These are phyloP conservation scores for Monilinia vaccinii-corymbosi DNA, from an alignment of 2,329 filamentous ascomycete species.

Conservation along the genomic window DNA sequence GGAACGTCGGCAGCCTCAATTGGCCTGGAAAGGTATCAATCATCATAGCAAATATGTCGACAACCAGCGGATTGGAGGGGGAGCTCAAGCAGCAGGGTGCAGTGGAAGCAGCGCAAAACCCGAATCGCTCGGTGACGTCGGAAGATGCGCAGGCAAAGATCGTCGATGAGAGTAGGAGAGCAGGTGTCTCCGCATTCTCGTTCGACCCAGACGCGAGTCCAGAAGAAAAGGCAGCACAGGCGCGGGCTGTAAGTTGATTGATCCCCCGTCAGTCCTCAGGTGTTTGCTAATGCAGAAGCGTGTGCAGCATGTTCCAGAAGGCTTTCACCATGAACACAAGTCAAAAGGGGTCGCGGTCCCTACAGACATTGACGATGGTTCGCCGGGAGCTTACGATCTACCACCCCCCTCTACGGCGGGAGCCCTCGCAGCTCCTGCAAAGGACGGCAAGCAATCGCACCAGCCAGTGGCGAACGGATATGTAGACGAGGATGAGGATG, in stretches of 20 bases:
- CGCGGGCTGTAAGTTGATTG: constrained; percentile 54
- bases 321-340: constrained; percentile 51
- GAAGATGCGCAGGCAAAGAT: constrained; percentile 66
- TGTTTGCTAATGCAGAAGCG: constrained; percentile 6
- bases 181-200: constrained; percentile 69
- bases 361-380: constrained; percentile 71
- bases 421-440: constrained; percentile 44
- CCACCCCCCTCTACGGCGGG: constrained; percentile 65
- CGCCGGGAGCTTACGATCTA: constrained; percentile 62
- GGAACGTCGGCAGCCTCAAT: constrained; percentile 13
- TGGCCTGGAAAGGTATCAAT: constrained; percentile 10
- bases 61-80: constrained; percentile 24
- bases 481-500: constrained; percentile 42
- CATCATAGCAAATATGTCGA: constrained; percentile 21
- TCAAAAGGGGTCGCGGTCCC: constrained; percentile 60
- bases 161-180: constrained; percentile 67
- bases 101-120: constrained; percentile 66
- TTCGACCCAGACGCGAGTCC: constrained; percentile 81
- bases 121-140: constrained; percentile 56
- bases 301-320: constrained; percentile 51
- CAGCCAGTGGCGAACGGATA: constrained; percentile 35
- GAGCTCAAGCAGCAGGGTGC: constrained; percentile 79
- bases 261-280: not conserved
- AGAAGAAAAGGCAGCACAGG: constrained; percentile 76
- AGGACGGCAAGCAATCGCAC: constrained; percentile 38